Percentiles rank a stretch among this genome's conserved stretches.
phyloP scores from a whole-genome alignment of 352 stramenopile species.

The Pythium oligandrum region DNA sequence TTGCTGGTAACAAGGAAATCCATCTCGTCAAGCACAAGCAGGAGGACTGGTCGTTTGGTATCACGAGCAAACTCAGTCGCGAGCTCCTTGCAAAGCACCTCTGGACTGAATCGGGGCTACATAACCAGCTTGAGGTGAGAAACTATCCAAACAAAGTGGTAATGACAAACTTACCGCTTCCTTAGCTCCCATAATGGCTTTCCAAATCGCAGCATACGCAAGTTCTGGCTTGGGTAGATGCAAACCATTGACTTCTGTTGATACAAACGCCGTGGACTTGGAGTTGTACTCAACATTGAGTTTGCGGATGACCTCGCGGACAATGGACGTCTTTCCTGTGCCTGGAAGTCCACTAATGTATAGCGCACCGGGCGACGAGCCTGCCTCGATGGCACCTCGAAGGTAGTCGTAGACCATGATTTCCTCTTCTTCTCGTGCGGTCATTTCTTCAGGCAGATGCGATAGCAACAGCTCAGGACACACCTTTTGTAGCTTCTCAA shows the following conservation, averaged over 20 bases:
- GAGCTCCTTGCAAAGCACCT: conserved; percentile 37
- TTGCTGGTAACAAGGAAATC: conserved; percentile 74
- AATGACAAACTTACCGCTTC: conserved; percentile 5
- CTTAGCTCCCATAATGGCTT: conserved; percentile 28
- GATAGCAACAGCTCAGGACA: conserved; percentile 63
- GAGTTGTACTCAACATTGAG: conserved; percentile 31
- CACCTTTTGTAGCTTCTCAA: conserved; percentile 42
- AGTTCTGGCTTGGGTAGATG: conserved; percentile 63
- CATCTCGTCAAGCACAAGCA: conserved; percentile 74
- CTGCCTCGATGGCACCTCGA: conserved; percentile 41
- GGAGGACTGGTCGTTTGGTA: conserved; percentile 36
- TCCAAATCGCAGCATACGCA: conserved; percentile 61
- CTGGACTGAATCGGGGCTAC: conserved; percentile 22
- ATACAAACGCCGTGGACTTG: conserved; percentile 41
- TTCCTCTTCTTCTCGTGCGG: conserved; percentile 56
- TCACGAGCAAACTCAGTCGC: conserved; percentile 42
- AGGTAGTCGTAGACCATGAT: conserved; percentile 52
- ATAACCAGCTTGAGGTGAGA: neutral
- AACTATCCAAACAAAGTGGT: neutral
- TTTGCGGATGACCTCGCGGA: conserved; percentile 58
- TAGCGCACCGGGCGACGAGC: conserved; percentile 45
- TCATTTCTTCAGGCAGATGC: conserved; percentile 45
- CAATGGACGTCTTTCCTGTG: conserved; percentile 65
- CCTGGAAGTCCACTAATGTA: conserved; percentile 73
- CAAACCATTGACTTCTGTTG: conserved; percentile 67